Evolutionary conservation across 441 rosid genomes (phyloP).

Genomic region (California macrophylla): DNA sequence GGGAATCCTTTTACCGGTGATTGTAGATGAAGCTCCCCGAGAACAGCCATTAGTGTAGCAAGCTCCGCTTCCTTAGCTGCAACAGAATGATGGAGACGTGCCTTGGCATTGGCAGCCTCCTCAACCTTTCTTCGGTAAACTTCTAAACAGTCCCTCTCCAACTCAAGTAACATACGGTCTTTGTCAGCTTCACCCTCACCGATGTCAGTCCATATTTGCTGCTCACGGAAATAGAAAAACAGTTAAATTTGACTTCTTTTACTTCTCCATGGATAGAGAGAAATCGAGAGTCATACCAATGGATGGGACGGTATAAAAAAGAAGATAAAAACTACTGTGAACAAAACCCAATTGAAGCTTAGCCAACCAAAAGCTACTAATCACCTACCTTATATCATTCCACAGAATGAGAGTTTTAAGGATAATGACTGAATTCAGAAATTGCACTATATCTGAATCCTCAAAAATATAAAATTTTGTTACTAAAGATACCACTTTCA

Average conservation of each 20-base stretch:
- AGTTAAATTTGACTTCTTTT: background rate
- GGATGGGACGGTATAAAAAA: background rate
- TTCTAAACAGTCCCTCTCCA: conserved; percentile 88
- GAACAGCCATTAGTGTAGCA: conserved; percentile 87
- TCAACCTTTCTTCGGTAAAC: conserved; percentile 88
- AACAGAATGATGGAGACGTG: conserved; percentile 81
- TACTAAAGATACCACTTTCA: background rate
- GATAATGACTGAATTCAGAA: background rate
- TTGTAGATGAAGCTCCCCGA: conserved; percentile 63
- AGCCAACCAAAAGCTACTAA: background rate
- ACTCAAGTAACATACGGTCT: conserved; percentile 64
- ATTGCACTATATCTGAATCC: background rate
- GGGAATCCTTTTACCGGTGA: conserved; percentile 40
- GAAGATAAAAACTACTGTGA: background rate
- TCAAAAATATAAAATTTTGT: background rate
- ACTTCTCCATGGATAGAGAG: background rate
- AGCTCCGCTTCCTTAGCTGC: conserved; percentile 94
- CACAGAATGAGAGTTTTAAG: background rate
- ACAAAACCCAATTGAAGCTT: background rate
- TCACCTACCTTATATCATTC: background rate
- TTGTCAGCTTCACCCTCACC: conserved; percentile 87
- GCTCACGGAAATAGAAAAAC: conserved; percentile 24
- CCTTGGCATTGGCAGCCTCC: conserved; percentile 84
- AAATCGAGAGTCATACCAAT: background rate
- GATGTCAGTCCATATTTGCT: conserved; percentile 97